Base-by-base conservation (phyloP, 108 stramenopile species). In the Nitzschia sp. region DNA sequence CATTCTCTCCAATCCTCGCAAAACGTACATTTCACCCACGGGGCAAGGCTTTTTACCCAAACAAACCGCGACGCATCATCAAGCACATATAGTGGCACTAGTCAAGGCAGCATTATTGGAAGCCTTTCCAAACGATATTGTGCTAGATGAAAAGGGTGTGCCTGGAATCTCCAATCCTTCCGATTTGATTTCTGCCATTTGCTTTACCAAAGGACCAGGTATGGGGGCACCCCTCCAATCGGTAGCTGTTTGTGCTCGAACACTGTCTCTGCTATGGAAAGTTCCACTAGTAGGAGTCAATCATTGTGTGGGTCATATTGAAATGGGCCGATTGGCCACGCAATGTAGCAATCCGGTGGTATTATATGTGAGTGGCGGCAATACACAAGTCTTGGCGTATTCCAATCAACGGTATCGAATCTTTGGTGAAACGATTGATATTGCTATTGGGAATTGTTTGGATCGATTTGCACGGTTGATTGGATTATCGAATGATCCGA, bases 391-490 rank as follows among this genome's bases (percentile, higher is more conserved):
- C 21, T 95, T 99, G 55, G 96, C 97, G 5, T 99, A 97, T 71
- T 84, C 84, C 9, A 76, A 88, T 76, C 81, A 85, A 36, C 80
- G 98, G 21, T 98, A 98, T 75, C 80, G 97, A 17, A 99, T 99
- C 15, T 98, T 99, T 81, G 99, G 99, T 11, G 99, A 99, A 82
- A 99, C 99, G 25, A 98, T 99, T 78, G 99, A 99, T 77, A 98
- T 99, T 72, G 98, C 99, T 29, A 91, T 99, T 27, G 99, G 99
- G 1, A 99, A 99, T 74, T 98, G 98, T 74, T 80, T 99, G 56
- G 99, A 99, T 85, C 82, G 98, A 35, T 99, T 99, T 64, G 99
- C 99, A 6, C 77, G 99, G 29, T 90, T 89, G 0, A 77, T 98
- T 34, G 92, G 86, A 29, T 82, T 99, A 63, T 85, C 89, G 35